Percentiles rank a stretch among this genome's conserved stretches.
Conservation (phyloP, 2,329 filamentous ascomycete genomes). For the Ceratocystis papillata region DNA sequence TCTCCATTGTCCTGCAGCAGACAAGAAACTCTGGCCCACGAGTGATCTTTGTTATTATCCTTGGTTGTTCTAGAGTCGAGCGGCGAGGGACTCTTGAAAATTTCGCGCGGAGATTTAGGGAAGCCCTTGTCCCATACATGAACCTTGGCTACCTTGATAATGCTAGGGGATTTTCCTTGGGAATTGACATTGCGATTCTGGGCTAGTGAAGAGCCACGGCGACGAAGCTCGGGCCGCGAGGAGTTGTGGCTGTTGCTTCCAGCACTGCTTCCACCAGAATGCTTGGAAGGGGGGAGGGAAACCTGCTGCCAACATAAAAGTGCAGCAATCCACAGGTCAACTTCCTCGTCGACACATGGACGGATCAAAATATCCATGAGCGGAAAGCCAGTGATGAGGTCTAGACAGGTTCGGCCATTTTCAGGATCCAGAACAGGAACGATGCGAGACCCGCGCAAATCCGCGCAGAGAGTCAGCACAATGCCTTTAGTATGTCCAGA, state of each 20-base stretch:
- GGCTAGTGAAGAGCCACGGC: constrained; percentile 28
- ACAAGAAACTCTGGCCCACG: constrained; percentile 80
- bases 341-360: constrained; percentile 53
- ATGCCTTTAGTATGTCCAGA: constrained; percentile 34
- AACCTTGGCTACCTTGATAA: constrained; percentile 91
- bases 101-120: constrained; percentile 44
- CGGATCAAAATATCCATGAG: constrained; percentile 49
- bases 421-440: constrained; percentile 32
- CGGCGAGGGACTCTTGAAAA: constrained; percentile 48
- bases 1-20: constrained; percentile 91
- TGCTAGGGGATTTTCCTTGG: constrained; percentile 40
- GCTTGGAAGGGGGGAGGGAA: constrained; percentile 47
- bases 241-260: constrained; percentile 30
- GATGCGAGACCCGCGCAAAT: constrained; percentile 20
- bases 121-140: constrained; percentile 78
- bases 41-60: constrained; percentile 17
- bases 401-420: constrained; percentile 19
- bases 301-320: constrained; percentile 73
- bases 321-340: constrained; percentile 70
- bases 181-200: constrained; percentile 18
- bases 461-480: constrained; percentile 20
- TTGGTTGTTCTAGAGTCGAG: constrained; percentile 42
- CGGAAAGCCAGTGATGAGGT: constrained; percentile 20
- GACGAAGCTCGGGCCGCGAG: constrained; percentile 36
- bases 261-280: constrained; percentile 36